phyloP scores from a whole-genome alignment of 768 basidiomycete genomes.

The Leccinellum albellum region DNA sequence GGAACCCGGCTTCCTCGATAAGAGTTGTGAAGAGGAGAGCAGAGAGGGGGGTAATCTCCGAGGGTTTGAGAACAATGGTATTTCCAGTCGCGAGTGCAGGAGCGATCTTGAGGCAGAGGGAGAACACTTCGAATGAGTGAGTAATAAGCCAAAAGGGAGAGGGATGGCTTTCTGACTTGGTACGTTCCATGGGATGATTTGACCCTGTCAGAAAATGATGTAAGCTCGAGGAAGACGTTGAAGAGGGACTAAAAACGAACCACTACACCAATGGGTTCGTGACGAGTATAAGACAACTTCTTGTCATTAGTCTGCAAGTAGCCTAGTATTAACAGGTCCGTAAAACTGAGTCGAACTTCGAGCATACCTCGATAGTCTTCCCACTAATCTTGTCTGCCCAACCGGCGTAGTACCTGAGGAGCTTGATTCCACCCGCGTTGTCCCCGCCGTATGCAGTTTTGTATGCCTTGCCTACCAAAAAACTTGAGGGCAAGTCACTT shows the following conservation, averaged over 20 bases:
- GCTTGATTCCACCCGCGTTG: background rate
- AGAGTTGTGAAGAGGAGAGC: slow-evolving; percentile 6
- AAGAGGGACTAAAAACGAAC: background rate
- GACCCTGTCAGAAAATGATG: background rate
- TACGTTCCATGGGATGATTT: slow-evolving; percentile 13
- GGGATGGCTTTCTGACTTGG: background rate
- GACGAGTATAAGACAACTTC: slow-evolving; percentile 8
- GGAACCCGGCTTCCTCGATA: slow-evolving; percentile 7
- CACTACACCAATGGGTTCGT: slow-evolving; percentile 12
- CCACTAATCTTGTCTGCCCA: slow-evolving; percentile 13
- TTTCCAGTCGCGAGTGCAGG: slow-evolving; percentile 11
- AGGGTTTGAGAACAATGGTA: slow-evolving; percentile 10
- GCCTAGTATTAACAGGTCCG: background rate
- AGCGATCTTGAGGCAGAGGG: slow-evolving; percentile 6
- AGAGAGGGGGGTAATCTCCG: slow-evolving; percentile 8
- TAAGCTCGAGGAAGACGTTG: background rate
- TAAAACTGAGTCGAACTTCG: background rate
- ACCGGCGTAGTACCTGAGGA: slow-evolving; percentile 10
- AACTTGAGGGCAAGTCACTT: background rate
- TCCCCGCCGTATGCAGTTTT: background rate
- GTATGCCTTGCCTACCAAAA: slow-evolving; percentile 6
- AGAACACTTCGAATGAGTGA: slow-evolving; percentile 1
- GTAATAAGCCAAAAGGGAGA: background rate
- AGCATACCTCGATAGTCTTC: slow-evolving; percentile 3
- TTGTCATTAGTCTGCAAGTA: background rate